These are phyloP conservation scores for Hemileccinum rubropunctum DNA, from an alignment of 768 basidiomycete species.

Conservation along the genomic window DNA sequence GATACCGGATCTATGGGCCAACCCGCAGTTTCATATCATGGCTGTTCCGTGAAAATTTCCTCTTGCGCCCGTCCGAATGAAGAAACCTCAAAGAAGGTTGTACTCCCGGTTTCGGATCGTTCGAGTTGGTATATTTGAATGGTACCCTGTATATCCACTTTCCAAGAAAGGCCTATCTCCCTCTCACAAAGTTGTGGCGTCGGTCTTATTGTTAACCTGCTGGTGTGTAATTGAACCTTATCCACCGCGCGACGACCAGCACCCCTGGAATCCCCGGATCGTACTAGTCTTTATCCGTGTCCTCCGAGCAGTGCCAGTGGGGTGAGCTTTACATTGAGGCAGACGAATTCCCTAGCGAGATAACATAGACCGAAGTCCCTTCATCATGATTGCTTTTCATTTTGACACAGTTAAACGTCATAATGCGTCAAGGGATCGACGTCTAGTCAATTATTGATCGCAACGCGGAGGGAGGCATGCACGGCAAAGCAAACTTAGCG, in stretches of 20 bases:
- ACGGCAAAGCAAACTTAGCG: not conserved
- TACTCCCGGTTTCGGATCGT: conserved; percentile 19
- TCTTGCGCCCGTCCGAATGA: conserved; percentile 27
- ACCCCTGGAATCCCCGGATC: too few species aligned
- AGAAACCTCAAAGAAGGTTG: conserved; percentile 30
- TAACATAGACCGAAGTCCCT: not conserved
- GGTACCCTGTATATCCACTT: conserved; percentile 9
- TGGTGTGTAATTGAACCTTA: conserved; percentile 24
- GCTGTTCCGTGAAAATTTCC: conserved; percentile 16
- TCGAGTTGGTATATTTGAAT: not conserved
- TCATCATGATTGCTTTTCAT: conserved; percentile 12
- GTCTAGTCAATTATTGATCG: conserved; percentile 4
- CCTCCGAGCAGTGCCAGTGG: not conserved
- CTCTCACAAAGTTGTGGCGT: conserved; percentile 11
- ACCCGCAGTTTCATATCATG: conserved; percentile 4
- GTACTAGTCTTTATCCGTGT: not conserved
- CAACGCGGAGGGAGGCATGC: conserved; percentile 4
- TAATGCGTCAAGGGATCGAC: conserved; percentile 13
- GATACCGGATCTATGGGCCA: conserved; percentile 26
- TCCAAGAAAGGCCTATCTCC: conserved; percentile 12
- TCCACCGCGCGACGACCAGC: not conserved
- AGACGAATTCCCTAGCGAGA: too few species aligned
- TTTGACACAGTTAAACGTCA: conserved; percentile 3
- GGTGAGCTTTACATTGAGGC: not conserved
- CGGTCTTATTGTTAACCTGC: conserved; percentile 18